Evolutionary conservation across 2,329 filamentous ascomycete species (phyloP), one percentile per base, ranked within the genome.

Genomic region (Epichloe sylvatica): DNA sequence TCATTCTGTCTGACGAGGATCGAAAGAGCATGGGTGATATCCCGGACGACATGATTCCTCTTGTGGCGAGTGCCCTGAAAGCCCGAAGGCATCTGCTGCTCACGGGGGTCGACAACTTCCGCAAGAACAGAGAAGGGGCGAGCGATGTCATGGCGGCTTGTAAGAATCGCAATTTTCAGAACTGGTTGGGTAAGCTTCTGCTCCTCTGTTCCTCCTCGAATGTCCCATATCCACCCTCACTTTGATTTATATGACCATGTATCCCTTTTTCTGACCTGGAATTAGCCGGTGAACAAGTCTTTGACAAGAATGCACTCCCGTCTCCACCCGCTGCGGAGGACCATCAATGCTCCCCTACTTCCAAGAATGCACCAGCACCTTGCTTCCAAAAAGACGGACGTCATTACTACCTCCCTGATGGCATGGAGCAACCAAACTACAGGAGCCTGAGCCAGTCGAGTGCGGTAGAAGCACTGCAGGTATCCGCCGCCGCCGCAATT

Each of bases 141-240:
- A 49, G 42, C 37, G 62, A 62, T 35, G 50, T 67, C 3, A 46
- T 57, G 44, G 50, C 57, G 25, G 63, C 62, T 8, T 61, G 56
- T 35, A 49, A 51, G 6, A 55, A 52, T 3, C 52, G 60, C 11
- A 56, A 51, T 15, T 51, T 67, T 3, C 59, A 68, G 35, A 64
- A 66, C 48, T 69, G 67, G 67, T 58, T 69, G 37, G 60, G 67
- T 69, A 56, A 54, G 63, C 30, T 53, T 23, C 13, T 37, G 13
- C 21, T 23, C 11, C 6, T 43, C 7, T 21, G 5, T 25, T 3
- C 9, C 33, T 11, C 5, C 7, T 21, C 21, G 15, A 11, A 30
- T 30, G 30, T 2, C 39, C 34, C 15, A 30, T 8, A 6, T 15
- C 25, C 15, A 35, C 35, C 23, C 25, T 6, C 17, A 34, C 15